Percentiles rank a stretch among this genome's conserved stretches.
phyloP scores from a whole-genome alignment of 2,329 filamentous ascomycete genomes.

The Apiospora hydei region DNA sequence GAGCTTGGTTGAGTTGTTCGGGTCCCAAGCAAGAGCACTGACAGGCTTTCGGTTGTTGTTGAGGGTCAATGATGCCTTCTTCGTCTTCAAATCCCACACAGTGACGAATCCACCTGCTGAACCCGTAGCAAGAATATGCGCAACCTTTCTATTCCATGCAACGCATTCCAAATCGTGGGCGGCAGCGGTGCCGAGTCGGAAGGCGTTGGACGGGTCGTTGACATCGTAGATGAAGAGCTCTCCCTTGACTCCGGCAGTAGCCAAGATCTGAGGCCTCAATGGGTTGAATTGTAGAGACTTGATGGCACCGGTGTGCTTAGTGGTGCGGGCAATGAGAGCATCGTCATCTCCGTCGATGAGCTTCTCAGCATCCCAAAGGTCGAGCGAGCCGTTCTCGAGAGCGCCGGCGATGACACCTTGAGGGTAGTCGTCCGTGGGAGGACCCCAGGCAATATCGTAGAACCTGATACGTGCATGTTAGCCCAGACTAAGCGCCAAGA shows the following conservation, averaged over 20 bases:
- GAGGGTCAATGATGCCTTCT: slow-evolving; percentile 94
- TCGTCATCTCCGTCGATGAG: slow-evolving; percentile 67
- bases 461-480: slow-evolving; percentile 62
- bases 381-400: slow-evolving; percentile 90
- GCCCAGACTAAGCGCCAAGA: slow-evolving; percentile 12
- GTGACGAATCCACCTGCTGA: slow-evolving; percentile 94
- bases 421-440: slow-evolving; percentile 78
- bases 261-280: slow-evolving; percentile 86
- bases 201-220: slow-evolving; percentile 86
- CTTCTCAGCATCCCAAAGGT: slow-evolving; percentile 89
- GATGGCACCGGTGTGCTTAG: slow-evolving; percentile 90
- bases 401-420: slow-evolving; percentile 93
- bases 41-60: slow-evolving; percentile 96
- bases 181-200: slow-evolving; percentile 85
- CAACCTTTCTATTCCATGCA: slow-evolving; percentile 98
- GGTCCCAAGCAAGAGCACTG: slow-evolving; percentile 97
- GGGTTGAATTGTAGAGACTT: slow-evolving; percentile 98
- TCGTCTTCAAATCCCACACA: slow-evolving; percentile 97
- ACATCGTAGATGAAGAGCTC: slow-evolving; percentile 97
- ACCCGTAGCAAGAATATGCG: slow-evolving; percentile 94
- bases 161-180: slow-evolving; percentile 94
- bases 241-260: slow-evolving; percentile 91
- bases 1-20: slow-evolving; percentile 91
- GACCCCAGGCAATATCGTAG: slow-evolving; percentile 95
- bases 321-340: slow-evolving; percentile 83